These are phyloP conservation scores for Ophiostoma angusticollis DNA, from an alignment of 2,329 filamentous ascomycete genomes.

Conservation along the genomic window DNA sequence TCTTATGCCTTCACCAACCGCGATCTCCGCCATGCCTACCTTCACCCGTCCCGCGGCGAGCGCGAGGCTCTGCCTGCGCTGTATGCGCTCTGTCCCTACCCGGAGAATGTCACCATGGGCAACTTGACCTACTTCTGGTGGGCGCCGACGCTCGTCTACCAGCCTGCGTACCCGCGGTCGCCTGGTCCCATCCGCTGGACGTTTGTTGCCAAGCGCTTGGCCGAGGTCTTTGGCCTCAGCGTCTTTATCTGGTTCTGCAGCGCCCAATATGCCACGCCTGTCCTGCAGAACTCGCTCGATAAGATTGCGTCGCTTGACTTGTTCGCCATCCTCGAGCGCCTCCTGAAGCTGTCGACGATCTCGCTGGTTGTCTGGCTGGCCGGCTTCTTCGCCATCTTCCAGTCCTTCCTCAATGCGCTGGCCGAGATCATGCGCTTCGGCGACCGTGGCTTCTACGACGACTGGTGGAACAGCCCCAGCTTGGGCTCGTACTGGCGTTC, in stretches of 20 bases:
- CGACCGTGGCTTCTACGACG: slow-evolving; percentile 87
- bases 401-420: slow-evolving; percentile 79
- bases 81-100: slow-evolving; percentile 76
- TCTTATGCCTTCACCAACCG: slow-evolving; percentile 96
- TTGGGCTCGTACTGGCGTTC: slow-evolving; percentile 84
- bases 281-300: slow-evolving; percentile 78
- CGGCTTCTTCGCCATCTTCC: slow-evolving; percentile 93
- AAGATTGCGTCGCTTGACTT: slow-evolving; percentile 74
- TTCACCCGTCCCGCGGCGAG: slow-evolving; percentile 59
- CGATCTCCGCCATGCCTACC: slow-evolving; percentile 79
- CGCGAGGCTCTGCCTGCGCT: slow-evolving; percentile 63
- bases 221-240: slow-evolving; percentile 63
- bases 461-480: slow-evolving; percentile 94
- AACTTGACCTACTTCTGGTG: slow-evolving; percentile 97
- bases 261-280: slow-evolving; percentile 85
- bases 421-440: slow-evolving; percentile 84
- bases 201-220: slow-evolving; percentile 73
- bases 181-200: slow-evolving; percentile 62
- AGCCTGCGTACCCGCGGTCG: slow-evolving; percentile 87
- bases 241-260: slow-evolving; percentile 93
- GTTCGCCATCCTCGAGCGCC: slow-evolving; percentile 69
- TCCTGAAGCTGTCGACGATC: slow-evolving; percentile 92
- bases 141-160: slow-evolving; percentile 91
- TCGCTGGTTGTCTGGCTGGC: slow-evolving; percentile 94
- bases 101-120: slow-evolving; percentile 72